Evolutionary conservation across 2,329 filamentous ascomycete species (phyloP).

Genomic region (Monosporascus cannonballus): DNA sequence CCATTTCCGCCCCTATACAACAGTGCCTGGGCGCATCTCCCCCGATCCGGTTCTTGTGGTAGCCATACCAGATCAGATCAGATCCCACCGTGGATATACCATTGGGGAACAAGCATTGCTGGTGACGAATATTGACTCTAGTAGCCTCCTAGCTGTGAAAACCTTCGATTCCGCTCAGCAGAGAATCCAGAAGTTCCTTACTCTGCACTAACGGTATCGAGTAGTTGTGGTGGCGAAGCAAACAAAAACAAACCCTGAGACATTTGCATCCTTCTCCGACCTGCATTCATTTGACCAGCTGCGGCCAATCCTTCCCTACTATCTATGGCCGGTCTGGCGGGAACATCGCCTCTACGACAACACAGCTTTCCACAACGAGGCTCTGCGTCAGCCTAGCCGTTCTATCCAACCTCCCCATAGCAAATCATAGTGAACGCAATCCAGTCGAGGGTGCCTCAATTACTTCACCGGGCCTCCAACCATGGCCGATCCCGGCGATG

Average conservation of each 20-base stretch:
- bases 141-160: not conserved
- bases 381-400: not conserved
- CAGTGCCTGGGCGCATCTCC: too few species aligned
- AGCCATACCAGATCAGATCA: too few species aligned
- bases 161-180: not conserved
- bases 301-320: not conserved
- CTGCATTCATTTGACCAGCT: too few species aligned
- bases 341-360: not conserved
- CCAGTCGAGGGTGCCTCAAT: not conserved
- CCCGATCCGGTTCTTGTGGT: too few species aligned
- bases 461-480: not conserved
- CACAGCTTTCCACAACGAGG: not conserved
- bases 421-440: not conserved
- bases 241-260: not conserved
- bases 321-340: not conserved
- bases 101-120: too few species aligned
- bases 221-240: not conserved
- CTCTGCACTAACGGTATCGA: not conserved
- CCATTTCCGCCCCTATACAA: too few species aligned
- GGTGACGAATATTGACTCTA: not conserved
- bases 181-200: too few species aligned
- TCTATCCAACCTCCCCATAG: not conserved
- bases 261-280: not conserved
- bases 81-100: too few species aligned
- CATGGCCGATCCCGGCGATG: slow-evolving; percentile 1